Evolutionary conservation across 1,284 basidiomycete species (phyloP), one percentile per base, ranked within the genome.

Genomic region (Marasmius sp.): DNA sequence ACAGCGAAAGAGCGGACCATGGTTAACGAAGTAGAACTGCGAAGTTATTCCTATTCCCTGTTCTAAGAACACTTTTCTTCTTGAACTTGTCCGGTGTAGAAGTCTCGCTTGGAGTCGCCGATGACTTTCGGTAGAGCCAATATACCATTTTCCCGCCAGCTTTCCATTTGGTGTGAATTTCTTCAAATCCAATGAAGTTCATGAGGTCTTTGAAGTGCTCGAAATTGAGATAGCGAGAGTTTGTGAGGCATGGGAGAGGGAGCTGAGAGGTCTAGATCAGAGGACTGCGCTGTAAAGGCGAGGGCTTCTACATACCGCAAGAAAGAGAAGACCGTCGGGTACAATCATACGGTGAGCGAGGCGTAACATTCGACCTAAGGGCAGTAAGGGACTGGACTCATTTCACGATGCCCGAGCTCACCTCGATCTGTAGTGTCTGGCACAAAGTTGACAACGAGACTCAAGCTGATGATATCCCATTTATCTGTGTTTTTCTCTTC

Each of bases 391-490:
- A 33, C 60, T 37, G 22, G 48, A 27, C 54, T 41, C n/a, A 57
- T 37, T 12, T 3, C 34, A 39, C 49, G 41, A 39, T 37, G 33
- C 33, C 6, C 3, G 14, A 18, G 64, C 78, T 59, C 64, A 92
- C 93, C 94, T 86, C 94, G 77, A 60, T 93, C 86, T 58, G 77
- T 77, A 0, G 89, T 77, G 37, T 87, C 83, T n/a, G 91, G 88
- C 0, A 94, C 92, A 71, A 95, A 96, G 69, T 96, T 96, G 3
- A 96, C 74, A 4, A 96, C 94, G 36, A 96, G 76, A 69, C 92
- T 94, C 36, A 94, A 83, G 71, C 92, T 94, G 62, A 95, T 83
- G 20, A 88, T 68, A 68, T 93, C 89, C 87, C 93, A 95, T 66
- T 78, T 79, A 59, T 73, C 77, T 1, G 73, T 69, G 66, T 88